Evolutionary conservation across 1,284 basidiomycete genomes (phyloP), one percentile per base, ranked within the genome.

Genomic region (Cronartium quercuum): DNA sequence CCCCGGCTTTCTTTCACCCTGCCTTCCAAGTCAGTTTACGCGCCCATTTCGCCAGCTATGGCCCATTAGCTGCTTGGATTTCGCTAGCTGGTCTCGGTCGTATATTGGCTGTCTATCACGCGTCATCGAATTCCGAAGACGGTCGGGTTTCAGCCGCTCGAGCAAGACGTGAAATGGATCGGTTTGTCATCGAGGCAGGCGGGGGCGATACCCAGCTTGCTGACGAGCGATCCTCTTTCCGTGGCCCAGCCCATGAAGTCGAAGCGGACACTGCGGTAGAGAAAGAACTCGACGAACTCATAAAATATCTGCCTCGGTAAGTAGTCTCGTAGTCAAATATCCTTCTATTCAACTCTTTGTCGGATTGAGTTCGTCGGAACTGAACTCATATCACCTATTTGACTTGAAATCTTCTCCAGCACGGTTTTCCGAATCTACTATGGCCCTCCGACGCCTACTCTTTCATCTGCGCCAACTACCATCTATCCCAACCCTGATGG

Each of bases 391-490:
- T 55, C n/a, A 55, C 51, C 51, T n/a, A 55, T 21, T 44, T 18
- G 1, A 21, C 29, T 55, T 55, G 29, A 34, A 9, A 1, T 51
- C 4, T 34, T 42, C 15, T 65, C 7, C 38, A 73, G 69, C 40
- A 73, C 63, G 13, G 47, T 73, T 24, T 65, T 73, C 29, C 61
- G 63, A 38, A 41, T 73, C 6, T 66, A 66, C 44, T 73, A 65
- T 41, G 69, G 69, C 6, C 69, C 69, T 3, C 41, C 51, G 47
- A 40, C 62, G 21, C 74, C 87, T 55, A 55, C 86, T 2, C 92
- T 90, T 63, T 86, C 88, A 0, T 77, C 83, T 66, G 64, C 77
- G 37, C 76, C 75, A 77, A 81, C 79, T 40, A 51, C 76, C 7
- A 68, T 74, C 13, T 66, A 82, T 76, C 82, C 83, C 55, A 81